Base-by-base conservation (phyloP, 2,329 filamentous ascomycete genomes). In the Xylariaceae sp. region DNA sequence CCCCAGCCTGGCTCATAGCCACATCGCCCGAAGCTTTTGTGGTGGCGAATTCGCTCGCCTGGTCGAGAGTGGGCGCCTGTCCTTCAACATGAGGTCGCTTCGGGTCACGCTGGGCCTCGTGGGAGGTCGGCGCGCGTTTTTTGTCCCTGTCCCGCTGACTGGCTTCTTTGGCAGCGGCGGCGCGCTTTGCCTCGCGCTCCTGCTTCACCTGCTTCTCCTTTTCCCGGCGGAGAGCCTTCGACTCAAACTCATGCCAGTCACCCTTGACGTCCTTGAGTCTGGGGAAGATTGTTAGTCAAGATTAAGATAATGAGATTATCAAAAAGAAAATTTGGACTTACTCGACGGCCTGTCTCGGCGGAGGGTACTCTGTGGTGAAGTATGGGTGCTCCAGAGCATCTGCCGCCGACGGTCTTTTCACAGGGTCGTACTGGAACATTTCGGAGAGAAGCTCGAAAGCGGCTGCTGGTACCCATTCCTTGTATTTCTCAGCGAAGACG, bases 211-310 rank as follows among this genome's bases (percentile, higher is more conserved):
- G 69, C 35, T 76, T 75, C 57, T 92, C 86, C 48, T 88, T 90
- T 58, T 95, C 89, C 47, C 92, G 92, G 19, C 92, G 74, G 17
- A 94, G 69, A 12, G 88, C 89, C 63, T 98, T 98, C 36, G 87
- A 94, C 63, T 98, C 92, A 51, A 96, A 94, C 56, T 98, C 92
- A 55, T 98, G 92, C 92, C 92, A 98, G 50, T 98, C 92, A 15
- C 92, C 92, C 49, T 92, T 77, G 19, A 98, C 72, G 31, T 80
- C 68, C 39, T 81, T 78, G 31, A 98, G 72, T 51, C 83, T 85
- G 42, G 38, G 23, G 16, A 30, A 23, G 7, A 11, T 31, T 18
- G 33, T 50, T 39, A 45, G 53, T 66, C 51, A 65, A 57, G 27
- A 41, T 19, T 21, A 13, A 23, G 10, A 19, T 11, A 23, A 29